A percentile compares a stretch with the other conserved stretches of the same genome.
These are phyloP conservation scores for Castanea crenata DNA, from an alignment of 306 rosid species.

Conservation along the genomic window DNA sequence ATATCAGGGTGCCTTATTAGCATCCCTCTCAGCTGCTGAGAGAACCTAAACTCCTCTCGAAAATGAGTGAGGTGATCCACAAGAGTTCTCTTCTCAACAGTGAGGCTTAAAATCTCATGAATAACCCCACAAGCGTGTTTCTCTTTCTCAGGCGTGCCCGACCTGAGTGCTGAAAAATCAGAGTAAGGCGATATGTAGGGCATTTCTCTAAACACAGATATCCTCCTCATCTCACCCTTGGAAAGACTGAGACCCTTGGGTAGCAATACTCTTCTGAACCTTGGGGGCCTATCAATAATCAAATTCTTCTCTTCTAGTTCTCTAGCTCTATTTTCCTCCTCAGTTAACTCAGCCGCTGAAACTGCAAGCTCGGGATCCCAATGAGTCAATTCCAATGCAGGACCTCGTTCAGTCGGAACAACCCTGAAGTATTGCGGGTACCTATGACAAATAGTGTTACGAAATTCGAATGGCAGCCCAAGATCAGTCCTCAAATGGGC, in stretches of 20 bases:
- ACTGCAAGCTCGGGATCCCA: slow-evolving; percentile 96
- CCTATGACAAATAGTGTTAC: slow-evolving; percentile 78
- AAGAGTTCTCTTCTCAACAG: slow-evolving; percentile 75
- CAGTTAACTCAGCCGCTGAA: slow-evolving; percentile 77
- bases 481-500: slow-evolving; percentile 70
- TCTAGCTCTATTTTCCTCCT: slow-evolving; percentile 59
- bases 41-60: slow-evolving; percentile 86
- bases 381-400: slow-evolving; percentile 76
- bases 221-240: slow-evolving; percentile 73
- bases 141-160: slow-evolving; percentile 71
- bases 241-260: slow-evolving; percentile 85
- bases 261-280: slow-evolving; percentile 65
- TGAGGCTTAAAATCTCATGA: slow-evolving; percentile 89
- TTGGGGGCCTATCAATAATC: slow-evolving; percentile 74
- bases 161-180: slow-evolving; percentile 62
- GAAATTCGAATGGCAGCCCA: slow-evolving; percentile 74
- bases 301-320: slow-evolving; percentile 69
- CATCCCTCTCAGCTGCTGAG: slow-evolving; percentile 89
- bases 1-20: slow-evolving; percentile 87
- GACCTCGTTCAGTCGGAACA: slow-evolving; percentile 72
- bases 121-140: slow-evolving; percentile 85
- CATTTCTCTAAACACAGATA: slow-evolving; percentile 69
- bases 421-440: slow-evolving; percentile 79
- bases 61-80: slow-evolving; percentile 90
- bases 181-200: slow-evolving; percentile 81